Evolutionary conservation across 2,329 filamentous ascomycete species (phyloP).

Genomic region (Triangularia verruculosa): DNA sequence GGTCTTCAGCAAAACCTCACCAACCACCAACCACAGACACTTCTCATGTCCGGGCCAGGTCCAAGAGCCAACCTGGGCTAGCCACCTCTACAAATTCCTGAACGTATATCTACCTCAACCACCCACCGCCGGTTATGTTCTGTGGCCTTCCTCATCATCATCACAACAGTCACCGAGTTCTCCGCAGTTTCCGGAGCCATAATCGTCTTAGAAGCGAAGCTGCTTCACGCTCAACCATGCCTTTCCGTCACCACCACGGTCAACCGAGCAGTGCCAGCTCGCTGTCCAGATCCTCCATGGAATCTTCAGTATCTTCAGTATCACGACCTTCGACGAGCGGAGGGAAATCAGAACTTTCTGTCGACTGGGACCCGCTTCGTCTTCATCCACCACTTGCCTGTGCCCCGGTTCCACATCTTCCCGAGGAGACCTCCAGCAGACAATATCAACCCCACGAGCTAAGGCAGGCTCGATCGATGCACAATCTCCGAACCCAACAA

Average conservation of each 20-base stretch:
- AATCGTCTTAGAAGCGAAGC: constrained; percentile 18
- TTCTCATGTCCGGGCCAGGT: background rate
- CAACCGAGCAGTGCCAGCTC: constrained; percentile 25
- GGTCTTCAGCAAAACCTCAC: background rate
- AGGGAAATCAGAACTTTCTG: constrained; percentile 24
- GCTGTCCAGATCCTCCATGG: constrained; percentile 22
- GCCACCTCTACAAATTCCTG: constrained; percentile 2
- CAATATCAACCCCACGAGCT: constrained; percentile 20
- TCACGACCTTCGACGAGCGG: constrained; percentile 25
- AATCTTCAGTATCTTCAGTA: constrained; percentile 15
- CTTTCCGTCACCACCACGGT: constrained; percentile 12
- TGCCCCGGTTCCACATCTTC: constrained; percentile 17
- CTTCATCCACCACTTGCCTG: constrained; percentile 32
- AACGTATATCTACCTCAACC: constrained; percentile 9
- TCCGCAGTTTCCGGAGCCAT: constrained; percentile 29
- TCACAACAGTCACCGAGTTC: constrained; percentile 19
- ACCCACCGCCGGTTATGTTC: constrained; percentile 18
- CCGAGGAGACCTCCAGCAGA: constrained; percentile 9
- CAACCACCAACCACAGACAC: background rate
- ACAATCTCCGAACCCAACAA: constrained; percentile 14
- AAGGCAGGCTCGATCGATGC: constrained; percentile 20
- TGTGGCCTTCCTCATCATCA: constrained; percentile 20
- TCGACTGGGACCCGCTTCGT: constrained; percentile 36
- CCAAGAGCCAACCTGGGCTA: background rate
- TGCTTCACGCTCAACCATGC: constrained; percentile 3